phyloP scores from a whole-genome alignment of 352 stramenopile species.

The Phytophthora citrophthora region DNA sequence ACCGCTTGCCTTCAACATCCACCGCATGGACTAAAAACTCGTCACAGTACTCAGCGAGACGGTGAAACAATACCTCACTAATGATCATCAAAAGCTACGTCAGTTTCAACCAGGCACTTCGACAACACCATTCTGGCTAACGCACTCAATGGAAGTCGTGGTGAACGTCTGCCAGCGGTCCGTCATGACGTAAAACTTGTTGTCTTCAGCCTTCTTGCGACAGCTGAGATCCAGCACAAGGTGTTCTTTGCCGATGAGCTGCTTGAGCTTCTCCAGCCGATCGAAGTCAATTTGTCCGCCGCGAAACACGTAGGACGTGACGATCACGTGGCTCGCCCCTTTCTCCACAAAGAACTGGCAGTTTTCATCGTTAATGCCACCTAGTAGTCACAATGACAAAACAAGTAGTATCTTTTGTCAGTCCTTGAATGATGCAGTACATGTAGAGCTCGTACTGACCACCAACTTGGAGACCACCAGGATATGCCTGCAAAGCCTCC shows the following conservation, averaged over 20 bases:
- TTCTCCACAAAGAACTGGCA: constrained; percentile 94
- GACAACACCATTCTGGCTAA: background rate
- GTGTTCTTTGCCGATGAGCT: constrained; percentile 79
- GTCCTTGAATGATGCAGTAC: background rate
- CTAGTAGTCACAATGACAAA: constrained; percentile 24
- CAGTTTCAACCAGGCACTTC: background rate
- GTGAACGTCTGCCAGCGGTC: constrained; percentile 98
- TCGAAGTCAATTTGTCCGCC: constrained; percentile 92
- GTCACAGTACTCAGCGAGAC: constrained; percentile 93
- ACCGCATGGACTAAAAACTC: constrained; percentile 99
- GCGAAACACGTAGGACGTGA: constrained; percentile 97
- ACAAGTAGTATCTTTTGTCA: constrained; percentile 4
- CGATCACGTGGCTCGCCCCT: constrained; percentile 98
- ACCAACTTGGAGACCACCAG: constrained; percentile 94
- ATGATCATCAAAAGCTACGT: constrained; percentile 7
- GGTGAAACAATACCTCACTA: constrained; percentile 87
- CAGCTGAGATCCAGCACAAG: constrained; percentile 97
- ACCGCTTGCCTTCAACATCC: constrained; percentile 97
- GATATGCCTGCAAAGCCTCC: constrained; percentile 89
- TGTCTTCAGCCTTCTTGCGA: constrained; percentile 86
- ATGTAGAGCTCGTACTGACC: constrained; percentile 48
- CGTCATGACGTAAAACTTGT: constrained; percentile 95
- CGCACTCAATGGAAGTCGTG: constrained; percentile 88
- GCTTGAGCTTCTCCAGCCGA: constrained; percentile 67
- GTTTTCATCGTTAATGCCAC: constrained; percentile 93